These are phyloP conservation scores for Colletotrichum filicis DNA, from an alignment of 2,329 filamentous ascomycete species.

Conservation along the genomic window DNA sequence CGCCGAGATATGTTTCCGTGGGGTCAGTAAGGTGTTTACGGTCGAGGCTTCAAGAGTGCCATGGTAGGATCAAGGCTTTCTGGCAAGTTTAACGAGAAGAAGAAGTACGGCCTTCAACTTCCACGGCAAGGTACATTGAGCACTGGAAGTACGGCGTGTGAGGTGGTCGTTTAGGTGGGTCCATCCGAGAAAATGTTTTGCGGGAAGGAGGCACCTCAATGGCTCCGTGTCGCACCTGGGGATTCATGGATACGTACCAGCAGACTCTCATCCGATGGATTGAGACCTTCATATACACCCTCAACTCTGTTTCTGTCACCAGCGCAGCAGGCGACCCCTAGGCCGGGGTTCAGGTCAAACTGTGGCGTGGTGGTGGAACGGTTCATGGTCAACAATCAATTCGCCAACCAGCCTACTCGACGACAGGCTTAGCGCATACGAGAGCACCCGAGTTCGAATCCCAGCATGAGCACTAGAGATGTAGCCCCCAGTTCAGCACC, in stretches of 20 bases:
- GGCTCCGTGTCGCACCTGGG: background rate
- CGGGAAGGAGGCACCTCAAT: background rate
- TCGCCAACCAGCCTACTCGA: background rate
- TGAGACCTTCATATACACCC: background rate
- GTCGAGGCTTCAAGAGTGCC: too few species aligned
- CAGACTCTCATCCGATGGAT: background rate
- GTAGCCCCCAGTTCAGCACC: background rate
- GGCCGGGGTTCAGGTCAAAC: background rate
- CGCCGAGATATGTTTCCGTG: too few species aligned
- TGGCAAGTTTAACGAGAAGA: too few species aligned
- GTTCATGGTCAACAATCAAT: background rate
- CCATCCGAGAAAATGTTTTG: background rate
- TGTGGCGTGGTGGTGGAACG: background rate
- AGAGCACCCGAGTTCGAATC: background rate
- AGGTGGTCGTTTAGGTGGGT: background rate
- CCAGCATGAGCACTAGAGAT: background rate
- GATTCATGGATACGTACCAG: background rate
- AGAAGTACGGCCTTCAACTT: too few species aligned
- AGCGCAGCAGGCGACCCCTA: background rate
- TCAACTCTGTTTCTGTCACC: background rate
- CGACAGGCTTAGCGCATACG: background rate
- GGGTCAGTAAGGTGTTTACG: too few species aligned
- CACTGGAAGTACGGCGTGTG: too few species aligned
- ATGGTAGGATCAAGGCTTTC: too few species aligned
- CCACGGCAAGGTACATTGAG: too few species aligned